Base-by-base conservation (phyloP, 345 rosid species). In the Populus tremula region DNA sequence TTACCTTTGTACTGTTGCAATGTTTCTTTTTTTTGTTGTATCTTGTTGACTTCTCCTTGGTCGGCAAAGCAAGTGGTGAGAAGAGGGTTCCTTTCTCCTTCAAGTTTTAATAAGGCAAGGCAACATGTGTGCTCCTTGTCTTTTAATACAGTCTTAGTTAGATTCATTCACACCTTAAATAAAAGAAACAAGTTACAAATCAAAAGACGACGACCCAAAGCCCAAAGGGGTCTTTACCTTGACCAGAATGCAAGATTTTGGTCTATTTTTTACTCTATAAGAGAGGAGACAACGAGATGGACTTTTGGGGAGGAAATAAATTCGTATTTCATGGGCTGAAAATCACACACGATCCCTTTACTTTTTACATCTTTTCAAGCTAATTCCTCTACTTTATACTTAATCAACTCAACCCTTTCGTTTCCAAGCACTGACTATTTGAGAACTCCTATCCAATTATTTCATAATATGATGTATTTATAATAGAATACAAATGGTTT, bases 191-290 rank as follows among this genome's bases (percentile, higher is more conserved):
- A 62, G 20, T 6, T 6, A 9, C 16, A 69, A 18, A 47, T 1
- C 27, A 38, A 27, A 39, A 18, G 78, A 56, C 59, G 73, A 27
- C 70, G 80, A 81, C 82, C 71, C 18, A 35, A 45, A 8, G 11
- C 27, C 29, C 14, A 56, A 56, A n/a, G 25, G 54, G 69, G 66
- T 68, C 3, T 18, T 80, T 45, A 17, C 18, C 64, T 84, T 80
- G 86, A 80, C 80, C 54, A n/a, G 35, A 66, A 47, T 25, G 29
- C 63, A n/a, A n/a, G 13, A 70, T 38, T 74, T 49, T 23, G 67
- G 76, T 53, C 54, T 17, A 8, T 43, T 64, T 76, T 76, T 67
- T 68, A 67, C 69, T 21, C 23, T 12, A 8, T 1, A 70, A 33
- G 41, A 18, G 7, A 20, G 6, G 35, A 64, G 70, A 20, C 50